Evolutionary conservation across 2,329 filamentous ascomycete genomes (phyloP).

Genomic region (Clarireedia hainanense): DNA sequence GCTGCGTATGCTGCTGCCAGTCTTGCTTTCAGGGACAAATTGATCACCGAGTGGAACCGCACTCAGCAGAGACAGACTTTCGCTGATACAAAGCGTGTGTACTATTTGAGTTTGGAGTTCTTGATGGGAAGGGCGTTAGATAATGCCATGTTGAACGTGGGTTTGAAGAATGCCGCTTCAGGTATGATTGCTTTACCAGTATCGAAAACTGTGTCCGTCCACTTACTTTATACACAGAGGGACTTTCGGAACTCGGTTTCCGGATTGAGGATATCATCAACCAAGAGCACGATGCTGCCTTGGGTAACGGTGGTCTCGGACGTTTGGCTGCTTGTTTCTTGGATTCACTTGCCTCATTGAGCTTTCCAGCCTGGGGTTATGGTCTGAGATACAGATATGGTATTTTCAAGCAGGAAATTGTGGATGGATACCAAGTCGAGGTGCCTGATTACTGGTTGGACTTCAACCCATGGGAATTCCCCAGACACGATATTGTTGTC

Average conservation of each 20-base stretch:
- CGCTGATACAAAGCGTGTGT: slow-evolving; percentile 84
- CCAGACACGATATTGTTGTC: slow-evolving; percentile 87
- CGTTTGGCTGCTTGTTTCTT: slow-evolving; percentile 94
- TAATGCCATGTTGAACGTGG: slow-evolving; percentile 97
- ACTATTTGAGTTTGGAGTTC: slow-evolving; percentile 96
- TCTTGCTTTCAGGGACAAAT: slow-evolving; percentile 83
- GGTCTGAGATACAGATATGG: slow-evolving; percentile 91
- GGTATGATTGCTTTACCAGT: slow-evolving; percentile 41
- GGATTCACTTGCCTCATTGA: slow-evolving; percentile 88
- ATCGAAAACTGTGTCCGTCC: slow-evolving; percentile 55
- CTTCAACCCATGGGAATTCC: slow-evolving; percentile 99
- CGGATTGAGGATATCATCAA: slow-evolving; percentile 91
- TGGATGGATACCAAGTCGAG: slow-evolving; percentile 96
- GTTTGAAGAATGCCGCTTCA: slow-evolving; percentile 75
- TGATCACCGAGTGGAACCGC: slow-evolving; percentile 95
- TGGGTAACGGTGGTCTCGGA: slow-evolving; percentile 92
- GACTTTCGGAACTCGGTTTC: slow-evolving; percentile 84
- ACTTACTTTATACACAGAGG: slow-evolving; percentile 45
- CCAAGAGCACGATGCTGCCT: slow-evolving; percentile 91
- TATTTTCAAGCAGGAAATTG: slow-evolving; percentile 99
- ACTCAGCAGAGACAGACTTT: slow-evolving; percentile 95
- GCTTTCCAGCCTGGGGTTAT: slow-evolving; percentile 96
- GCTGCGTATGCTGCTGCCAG: slow-evolving; percentile 89
- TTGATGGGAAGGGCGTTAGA: slow-evolving; percentile 94
- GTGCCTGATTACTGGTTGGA: slow-evolving; percentile 99